Evolutionary conservation across 306 rosid genomes (phyloP), one percentile per base, ranked within the genome.

Genomic region (Benincasa hispida): DNA sequence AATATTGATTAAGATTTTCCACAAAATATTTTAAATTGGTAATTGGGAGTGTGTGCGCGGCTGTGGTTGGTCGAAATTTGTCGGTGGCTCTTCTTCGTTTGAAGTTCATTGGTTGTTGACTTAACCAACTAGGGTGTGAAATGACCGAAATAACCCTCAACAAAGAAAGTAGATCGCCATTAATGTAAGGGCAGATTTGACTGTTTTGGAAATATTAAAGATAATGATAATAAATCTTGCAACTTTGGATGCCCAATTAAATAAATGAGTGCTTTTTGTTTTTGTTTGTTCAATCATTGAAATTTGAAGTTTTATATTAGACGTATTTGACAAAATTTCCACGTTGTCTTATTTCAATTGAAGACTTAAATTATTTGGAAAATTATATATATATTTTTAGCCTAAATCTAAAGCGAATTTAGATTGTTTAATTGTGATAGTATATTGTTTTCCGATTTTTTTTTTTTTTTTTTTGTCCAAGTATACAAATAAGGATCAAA

Each of bases 21-120:
- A 10, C 10, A 21, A 66, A n/a, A n/a, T 37, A 10, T 10, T 66
- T 67, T 39, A 37, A 35, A 45, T 45, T 13, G 6, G 21, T 3
- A 50, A 50, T 50, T 4, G 21, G 55, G n/a, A 50, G n/a, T 15
- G n/a, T 15, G 55, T 50, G 72, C 35, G 45, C 5, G 28, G n/a
- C 0, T 65, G 1, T 45, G 32, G 56, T 69, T 67, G 34, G 15
- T 24, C 22, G 17, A 25, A 2, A 25, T 6, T 25, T 70, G 76
- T 72, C 76, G 76, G 76, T 72, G 76, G 42, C 76, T 70, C 58
- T 42, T 8, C 57, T 47, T 61, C 39, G 21, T n/a, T 67, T 10
- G 34, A 22, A 68, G 10, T n/a, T 68, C 21, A 68, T 41, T 21
- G 74, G 74, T 22, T 2, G 74, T 42, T 68, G 74, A 42, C 28